Conservation (phyloP, 345 rosid genomes). For the Combretum micranthum region DNA sequence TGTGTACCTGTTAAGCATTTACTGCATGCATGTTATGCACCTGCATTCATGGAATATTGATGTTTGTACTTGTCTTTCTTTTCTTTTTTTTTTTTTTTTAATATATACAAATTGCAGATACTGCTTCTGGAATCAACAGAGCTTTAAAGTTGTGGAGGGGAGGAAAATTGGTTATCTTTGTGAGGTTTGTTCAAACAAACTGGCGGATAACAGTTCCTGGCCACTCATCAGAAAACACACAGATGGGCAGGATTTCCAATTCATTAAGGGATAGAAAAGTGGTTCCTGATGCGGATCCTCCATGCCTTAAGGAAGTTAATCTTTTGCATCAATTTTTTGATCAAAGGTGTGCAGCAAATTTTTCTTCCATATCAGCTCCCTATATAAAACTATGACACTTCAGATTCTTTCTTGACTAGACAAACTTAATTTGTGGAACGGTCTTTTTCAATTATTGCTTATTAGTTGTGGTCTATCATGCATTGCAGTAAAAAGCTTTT, state of each 20-base stretch:
- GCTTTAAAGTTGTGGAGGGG: constrained; percentile 13
- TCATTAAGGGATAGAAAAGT: constrained; percentile 46
- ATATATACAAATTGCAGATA: constrained; percentile 22
- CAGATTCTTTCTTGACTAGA: background rate
- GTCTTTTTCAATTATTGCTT: background rate
- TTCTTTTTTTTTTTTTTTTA: background rate
- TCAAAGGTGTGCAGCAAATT: constrained; percentile 38
- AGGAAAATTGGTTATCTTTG: constrained; percentile 15
- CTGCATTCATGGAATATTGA: background rate
- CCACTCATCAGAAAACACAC: constrained; percentile 18
- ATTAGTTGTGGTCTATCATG: background rate
- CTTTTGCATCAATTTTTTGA: constrained; percentile 54
- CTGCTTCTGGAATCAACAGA: constrained; percentile 9
- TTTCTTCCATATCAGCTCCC: background rate
- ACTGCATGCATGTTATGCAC: background rate
- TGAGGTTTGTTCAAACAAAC: constrained; percentile 40
- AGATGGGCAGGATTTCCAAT: constrained; percentile 20
- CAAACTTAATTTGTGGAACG: background rate
- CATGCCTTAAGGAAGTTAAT: constrained; percentile 43
- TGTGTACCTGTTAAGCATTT: background rate
- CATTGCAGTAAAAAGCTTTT: constrained; percentile 53
- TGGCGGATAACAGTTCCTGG: constrained; percentile 54
- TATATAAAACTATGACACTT: background rate
- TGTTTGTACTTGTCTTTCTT: background rate
- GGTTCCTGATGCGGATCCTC: constrained; percentile 84